Evolutionary conservation across 2,329 filamentous ascomycete genomes (phyloP).

Genomic region (Gnomoniopsis smithogilvyi): DNA sequence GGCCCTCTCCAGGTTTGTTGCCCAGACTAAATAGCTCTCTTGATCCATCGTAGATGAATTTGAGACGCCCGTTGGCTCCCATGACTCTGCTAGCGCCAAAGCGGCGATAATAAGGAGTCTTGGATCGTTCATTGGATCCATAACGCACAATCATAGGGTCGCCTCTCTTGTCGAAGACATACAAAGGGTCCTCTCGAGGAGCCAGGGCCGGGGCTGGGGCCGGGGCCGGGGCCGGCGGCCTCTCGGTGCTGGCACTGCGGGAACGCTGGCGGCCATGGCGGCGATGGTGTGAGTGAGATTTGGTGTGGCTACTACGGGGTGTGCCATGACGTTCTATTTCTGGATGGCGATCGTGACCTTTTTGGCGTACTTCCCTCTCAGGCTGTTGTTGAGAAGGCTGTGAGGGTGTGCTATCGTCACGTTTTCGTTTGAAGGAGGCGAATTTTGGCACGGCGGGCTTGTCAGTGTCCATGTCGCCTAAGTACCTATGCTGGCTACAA

Average conservation of each 20-base stretch:
- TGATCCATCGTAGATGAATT: constrained; percentile 64
- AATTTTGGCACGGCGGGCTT: constrained; percentile 28
- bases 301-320: constrained; percentile 6
- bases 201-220: not conserved
- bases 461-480: constrained; percentile 19
- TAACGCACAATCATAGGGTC: constrained; percentile 75
- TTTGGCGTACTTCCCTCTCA: not conserved
- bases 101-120: constrained; percentile 68
- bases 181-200: constrained; percentile 34
- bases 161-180: constrained; percentile 68
- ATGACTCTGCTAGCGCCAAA: constrained; percentile 67
- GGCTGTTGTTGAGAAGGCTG: not conserved
- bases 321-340: not conserved
- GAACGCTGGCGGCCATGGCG: constrained; percentile 13
- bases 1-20: constrained; percentile 34
- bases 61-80: constrained; percentile 57
- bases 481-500: not conserved
- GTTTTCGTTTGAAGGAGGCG: constrained; percentile 21
- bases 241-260: constrained; percentile 9
- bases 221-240: too few relatives aligned
- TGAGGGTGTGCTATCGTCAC: not conserved
- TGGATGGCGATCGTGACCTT: constrained; percentile 2
- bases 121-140: constrained; percentile 68
- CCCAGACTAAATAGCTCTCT: constrained; percentile 53
- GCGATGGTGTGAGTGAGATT: constrained; percentile 1